These are phyloP conservation scores for Plasmodium vivax DNA, from an alignment of 169 alveolate genomes.

Conservation along the genomic window DNA sequence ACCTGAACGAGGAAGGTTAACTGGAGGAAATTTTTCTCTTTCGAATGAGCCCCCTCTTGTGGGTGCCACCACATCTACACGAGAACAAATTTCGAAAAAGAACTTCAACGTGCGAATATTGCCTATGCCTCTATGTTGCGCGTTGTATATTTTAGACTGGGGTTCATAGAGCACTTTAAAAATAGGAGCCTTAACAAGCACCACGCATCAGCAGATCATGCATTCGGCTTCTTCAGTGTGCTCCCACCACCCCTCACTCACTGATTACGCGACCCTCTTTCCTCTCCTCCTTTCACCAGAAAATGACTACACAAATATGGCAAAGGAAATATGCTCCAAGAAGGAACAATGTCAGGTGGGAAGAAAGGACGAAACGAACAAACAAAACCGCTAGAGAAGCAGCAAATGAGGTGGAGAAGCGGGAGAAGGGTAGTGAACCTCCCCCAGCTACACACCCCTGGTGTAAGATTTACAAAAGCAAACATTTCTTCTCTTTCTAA, in stretches of 20 bases:
- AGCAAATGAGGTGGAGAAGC: background rate
- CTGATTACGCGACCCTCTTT: background rate
- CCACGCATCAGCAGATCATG: background rate
- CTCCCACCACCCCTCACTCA: background rate
- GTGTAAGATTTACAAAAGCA: background rate
- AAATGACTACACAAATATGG: slow-evolving; percentile 66
- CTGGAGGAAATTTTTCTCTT: background rate
- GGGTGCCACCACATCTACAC: background rate
- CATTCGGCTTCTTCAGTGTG: background rate
- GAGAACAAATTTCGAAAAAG: background rate
- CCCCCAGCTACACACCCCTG: background rate
- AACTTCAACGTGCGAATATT: background rate
- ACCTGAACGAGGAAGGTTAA: slow-evolving; percentile 65
- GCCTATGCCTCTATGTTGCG: background rate
- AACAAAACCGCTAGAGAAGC: background rate
- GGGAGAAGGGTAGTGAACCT: background rate
- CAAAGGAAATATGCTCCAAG: slow-evolving; percentile 43
- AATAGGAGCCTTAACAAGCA: background rate
- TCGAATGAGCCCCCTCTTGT: background rate
- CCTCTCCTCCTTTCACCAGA: slow-evolving; percentile 5
- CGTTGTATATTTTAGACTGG: background rate
- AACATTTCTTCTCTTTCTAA: background rate
- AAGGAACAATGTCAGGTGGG: slow-evolving; percentile 68
- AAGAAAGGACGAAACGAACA: background rate
- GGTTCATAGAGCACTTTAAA: background rate